Conservation (phyloP, 2,329 filamentous ascomycete species). For the Thelonectria rubi region DNA sequence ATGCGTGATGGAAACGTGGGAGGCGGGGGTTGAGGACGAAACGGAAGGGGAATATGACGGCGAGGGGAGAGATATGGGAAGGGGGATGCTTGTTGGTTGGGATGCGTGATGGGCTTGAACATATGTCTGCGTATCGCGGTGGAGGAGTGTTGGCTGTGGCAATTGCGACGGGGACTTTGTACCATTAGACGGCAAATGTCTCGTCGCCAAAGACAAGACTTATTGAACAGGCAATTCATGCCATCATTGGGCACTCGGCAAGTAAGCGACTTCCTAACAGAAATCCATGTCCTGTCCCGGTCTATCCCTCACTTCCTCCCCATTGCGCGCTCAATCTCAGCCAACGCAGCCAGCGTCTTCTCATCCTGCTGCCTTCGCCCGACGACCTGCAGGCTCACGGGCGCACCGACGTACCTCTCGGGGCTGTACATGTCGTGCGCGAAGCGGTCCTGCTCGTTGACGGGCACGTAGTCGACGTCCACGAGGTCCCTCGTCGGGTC, state of each 20-base stretch:
- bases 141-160: too few species aligned
- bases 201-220: too few species aligned
- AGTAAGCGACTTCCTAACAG: too few species aligned
- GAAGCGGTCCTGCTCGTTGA: constrained; percentile 43
- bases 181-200: too few species aligned
- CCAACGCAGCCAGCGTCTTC: constrained; percentile 43
- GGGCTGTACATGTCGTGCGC: constrained; percentile 43
- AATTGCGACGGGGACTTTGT: too few species aligned
- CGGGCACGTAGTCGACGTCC: constrained; percentile 38
- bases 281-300: background rate
- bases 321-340: constrained; percentile 39
- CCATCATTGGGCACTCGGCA: too few species aligned
- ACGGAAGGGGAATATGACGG: background rate
- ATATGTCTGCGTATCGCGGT: background rate
- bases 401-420: constrained; percentile 38
- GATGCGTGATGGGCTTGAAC: background rate
- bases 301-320: constrained; percentile 23
- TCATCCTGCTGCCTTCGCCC: constrained; percentile 45
- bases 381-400: constrained; percentile 43
- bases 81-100: background rate
- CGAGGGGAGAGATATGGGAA: background rate
- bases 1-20: background rate
- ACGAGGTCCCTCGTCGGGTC: constrained; percentile 40
- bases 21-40: background rate
- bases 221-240: too few species aligned